Evolutionary conservation across 495 filamentous ascomycete genomes (phyloP).

Genomic region (Geoglossum glabrum): DNA sequence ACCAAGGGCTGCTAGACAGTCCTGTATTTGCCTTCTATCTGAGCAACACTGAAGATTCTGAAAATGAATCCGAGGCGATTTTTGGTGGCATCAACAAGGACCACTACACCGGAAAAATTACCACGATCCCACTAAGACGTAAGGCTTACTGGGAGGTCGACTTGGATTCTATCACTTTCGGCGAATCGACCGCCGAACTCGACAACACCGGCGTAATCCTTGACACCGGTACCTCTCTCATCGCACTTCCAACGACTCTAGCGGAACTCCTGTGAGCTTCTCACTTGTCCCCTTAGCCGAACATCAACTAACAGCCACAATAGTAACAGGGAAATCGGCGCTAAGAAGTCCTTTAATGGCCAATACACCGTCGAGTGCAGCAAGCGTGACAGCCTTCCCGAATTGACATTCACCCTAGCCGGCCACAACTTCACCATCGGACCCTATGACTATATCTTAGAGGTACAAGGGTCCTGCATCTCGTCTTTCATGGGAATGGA

Average conservation of each 20-base stretch:
- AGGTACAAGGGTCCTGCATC: constrained; percentile 88
- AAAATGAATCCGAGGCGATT: constrained; percentile 64
- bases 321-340: constrained; percentile 87
- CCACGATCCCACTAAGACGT: constrained; percentile 79
- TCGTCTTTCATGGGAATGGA: constrained; percentile 97
- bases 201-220: constrained; percentile 90
- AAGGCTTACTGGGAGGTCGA: constrained; percentile 99
- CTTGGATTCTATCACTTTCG: constrained; percentile 76
- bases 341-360: constrained; percentile 88
- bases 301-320: constrained; percentile 8
- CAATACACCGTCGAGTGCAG: constrained; percentile 87
- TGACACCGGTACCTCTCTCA: constrained; percentile 96
- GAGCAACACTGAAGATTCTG: constrained; percentile 46
- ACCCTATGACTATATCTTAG: constrained; percentile 86
- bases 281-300: background rate
- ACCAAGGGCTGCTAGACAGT: constrained; percentile 77
- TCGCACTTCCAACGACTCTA: constrained; percentile 78
- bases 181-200: constrained; percentile 62
- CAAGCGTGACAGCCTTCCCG: constrained; percentile 62
- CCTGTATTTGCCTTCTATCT: constrained; percentile 96
- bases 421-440: constrained; percentile 83
- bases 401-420: constrained; percentile 69
- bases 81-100: constrained; percentile 81
- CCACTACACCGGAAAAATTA: constrained; percentile 79
- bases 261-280: constrained; percentile 67